Evolutionary conservation across 306 rosid species (phyloP), one percentile per base, ranked within the genome.

Genomic region (Dalbergia cultrata): DNA sequence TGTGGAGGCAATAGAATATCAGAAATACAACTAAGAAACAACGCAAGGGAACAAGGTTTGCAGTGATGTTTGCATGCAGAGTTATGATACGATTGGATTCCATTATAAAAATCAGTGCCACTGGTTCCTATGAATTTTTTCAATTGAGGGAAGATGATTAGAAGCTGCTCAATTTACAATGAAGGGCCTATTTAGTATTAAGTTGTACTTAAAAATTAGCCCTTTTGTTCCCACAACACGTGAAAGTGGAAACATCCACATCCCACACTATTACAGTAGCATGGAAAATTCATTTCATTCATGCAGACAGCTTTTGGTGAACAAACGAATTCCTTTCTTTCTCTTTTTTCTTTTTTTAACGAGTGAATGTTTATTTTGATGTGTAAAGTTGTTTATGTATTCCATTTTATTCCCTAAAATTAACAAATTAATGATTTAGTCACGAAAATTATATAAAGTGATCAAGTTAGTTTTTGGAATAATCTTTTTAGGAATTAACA

Each of bases 41-140:
- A 77, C 76, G 82, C 60, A n/a, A 87, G 93, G 94, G 91, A 88
- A 86, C 97, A 90, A 54, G 81, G 90, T 89, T 89, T 87, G 57
- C 72, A 67, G 34, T 54, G 72, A 80, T 90, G 90, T 88, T 88
- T 89, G 72, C 83, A 66, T 87, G 90, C 85, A 75, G 81, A 84
- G 82, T 68, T 81, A 86, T 76, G 62, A 60, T 66, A 5, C 75
- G 21, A 22, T 74, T 57, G 50, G 58, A 26, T 61, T 83, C 62
- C n/a, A 59, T 79, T 63, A 62, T 74, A 63, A 76, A 75, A 62
- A 41, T 45, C 13, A n/a, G 44, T 49, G 73, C 69, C 77, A 53
- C 37, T 44, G 26, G 53, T 59, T 83, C 79, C 44, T 53, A 60
- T 45, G 56, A 22, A 57, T 33, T 12, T 43, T n/a, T 52, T 67